Evolutionary conservation across 192 early-diverging fungal species (phyloP).

Genomic region (Coemansia guatemalensis): DNA sequence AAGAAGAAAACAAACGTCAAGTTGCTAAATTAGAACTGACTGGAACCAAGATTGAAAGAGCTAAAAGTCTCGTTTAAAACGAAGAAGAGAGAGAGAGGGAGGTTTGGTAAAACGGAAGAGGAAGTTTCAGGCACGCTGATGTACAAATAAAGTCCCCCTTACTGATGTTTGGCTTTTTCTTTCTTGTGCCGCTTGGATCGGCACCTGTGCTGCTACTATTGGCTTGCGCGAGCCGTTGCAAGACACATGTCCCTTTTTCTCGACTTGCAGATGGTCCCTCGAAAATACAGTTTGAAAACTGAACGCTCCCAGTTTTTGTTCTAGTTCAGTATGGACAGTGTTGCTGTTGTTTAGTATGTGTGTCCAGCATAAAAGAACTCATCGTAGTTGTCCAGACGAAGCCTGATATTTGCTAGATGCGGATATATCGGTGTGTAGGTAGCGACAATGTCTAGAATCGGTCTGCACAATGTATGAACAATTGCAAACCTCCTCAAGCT

Average conservation of each 20-base stretch:
- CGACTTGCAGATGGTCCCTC: neutral
- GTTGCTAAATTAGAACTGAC: neutral
- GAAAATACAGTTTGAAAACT: neutral
- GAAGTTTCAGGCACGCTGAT: neutral
- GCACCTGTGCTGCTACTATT: neutral
- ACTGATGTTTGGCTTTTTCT: neutral
- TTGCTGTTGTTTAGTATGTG: neutral
- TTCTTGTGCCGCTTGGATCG: neutral
- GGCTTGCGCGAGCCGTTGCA: neutral
- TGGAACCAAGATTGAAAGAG: neutral
- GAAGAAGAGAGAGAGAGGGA: neutral
- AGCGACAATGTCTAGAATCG: neutral
- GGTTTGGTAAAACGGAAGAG: neutral
- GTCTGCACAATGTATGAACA: neutral
- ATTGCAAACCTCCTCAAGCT: neutral
- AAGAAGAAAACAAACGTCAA: neutral
- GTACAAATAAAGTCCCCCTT: neutral
- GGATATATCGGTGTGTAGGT: neutral
- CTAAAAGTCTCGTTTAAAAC: neutral
- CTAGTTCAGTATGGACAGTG: neutral
- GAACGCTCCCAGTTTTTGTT: neutral
- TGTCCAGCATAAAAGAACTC: neutral
- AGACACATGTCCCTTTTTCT: neutral
- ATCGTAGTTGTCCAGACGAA: neutral
- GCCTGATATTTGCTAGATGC: neutral